phyloP scores from a whole-genome alignment of 768 basidiomycete species.

The Tephrocybe sp. region DNA sequence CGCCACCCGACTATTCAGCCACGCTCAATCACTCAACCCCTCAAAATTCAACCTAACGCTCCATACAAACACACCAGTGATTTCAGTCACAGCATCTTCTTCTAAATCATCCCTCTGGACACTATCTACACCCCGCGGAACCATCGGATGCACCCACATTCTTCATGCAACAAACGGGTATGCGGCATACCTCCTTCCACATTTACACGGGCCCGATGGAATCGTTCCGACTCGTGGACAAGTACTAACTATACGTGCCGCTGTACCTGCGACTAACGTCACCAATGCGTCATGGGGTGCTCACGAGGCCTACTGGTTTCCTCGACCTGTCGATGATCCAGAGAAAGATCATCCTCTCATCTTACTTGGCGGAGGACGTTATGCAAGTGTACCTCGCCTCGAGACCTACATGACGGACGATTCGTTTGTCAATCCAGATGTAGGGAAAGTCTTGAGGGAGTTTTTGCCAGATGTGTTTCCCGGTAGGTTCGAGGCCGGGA shows the following conservation, averaged over 20 bases:
- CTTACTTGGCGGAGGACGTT: slow-evolving; percentile 72
- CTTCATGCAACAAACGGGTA: slow-evolving; percentile 90
- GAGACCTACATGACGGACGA: slow-evolving; percentile 64
- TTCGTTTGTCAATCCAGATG: slow-evolving; percentile 41
- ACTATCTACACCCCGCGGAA: slow-evolving; percentile 63
- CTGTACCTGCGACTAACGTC: slow-evolving; percentile 36
- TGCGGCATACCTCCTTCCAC: slow-evolving; percentile 69
- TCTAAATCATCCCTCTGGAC: slow-evolving; percentile 41
- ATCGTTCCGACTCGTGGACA: slow-evolving; percentile 78
- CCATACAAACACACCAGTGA: slow-evolving; percentile 76
- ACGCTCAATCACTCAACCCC: slow-evolving; percentile 29
- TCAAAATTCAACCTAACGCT: slow-evolving; percentile 39
- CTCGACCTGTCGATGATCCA: slow-evolving; percentile 43
- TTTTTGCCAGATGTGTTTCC: slow-evolving; percentile 64
- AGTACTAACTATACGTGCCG: slow-evolving; percentile 43
- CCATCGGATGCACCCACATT: slow-evolving; percentile 56
- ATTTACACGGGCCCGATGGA: slow-evolving; percentile 48
- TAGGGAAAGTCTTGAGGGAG: slow-evolving; percentile 46
- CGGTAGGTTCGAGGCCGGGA: slow-evolving; percentile 42
- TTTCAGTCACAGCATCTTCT: slow-evolving; percentile 28
- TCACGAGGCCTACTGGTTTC: slow-evolving; percentile 78
- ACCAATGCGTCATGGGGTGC: slow-evolving; percentile 46
- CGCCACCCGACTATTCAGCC: slow-evolving; percentile 58
- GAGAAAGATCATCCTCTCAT: slow-evolving; percentile 45
- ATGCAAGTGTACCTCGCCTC: slow-evolving; percentile 36